Evolutionary conservation across 768 basidiomycete species (phyloP).

Genomic region (Lentinula detonsa): DNA sequence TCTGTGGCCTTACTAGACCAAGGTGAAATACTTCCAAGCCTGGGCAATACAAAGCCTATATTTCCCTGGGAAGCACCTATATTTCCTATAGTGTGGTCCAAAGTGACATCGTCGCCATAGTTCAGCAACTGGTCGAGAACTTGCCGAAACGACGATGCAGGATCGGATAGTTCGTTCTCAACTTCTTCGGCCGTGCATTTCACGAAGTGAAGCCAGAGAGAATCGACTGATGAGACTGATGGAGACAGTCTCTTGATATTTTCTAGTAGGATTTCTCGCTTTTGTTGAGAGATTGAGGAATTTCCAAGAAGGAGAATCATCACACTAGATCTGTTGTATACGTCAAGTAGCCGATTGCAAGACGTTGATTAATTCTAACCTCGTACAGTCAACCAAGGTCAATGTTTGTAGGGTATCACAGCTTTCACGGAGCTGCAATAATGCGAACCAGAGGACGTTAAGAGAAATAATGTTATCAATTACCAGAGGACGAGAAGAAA

Average conservation of each 20-base stretch:
- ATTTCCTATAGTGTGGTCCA: constrained; percentile 34
- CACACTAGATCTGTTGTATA: not conserved
- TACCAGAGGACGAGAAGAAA: not conserved
- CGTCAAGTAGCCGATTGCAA: not conserved
- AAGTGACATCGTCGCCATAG: constrained; percentile 75
- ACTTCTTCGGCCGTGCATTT: constrained; percentile 44
- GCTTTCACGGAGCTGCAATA: not conserved
- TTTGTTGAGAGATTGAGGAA: constrained; percentile 68
- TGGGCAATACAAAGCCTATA: constrained; percentile 70
- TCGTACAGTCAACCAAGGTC: not conserved
- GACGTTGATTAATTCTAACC: not conserved
- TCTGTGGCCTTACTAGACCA: constrained; percentile 99
- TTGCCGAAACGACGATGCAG: constrained; percentile 36
- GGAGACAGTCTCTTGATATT: constrained; percentile 48
- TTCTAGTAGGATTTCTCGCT: constrained; percentile 60
- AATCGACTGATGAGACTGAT: constrained; percentile 64
- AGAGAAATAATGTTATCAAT: not conserved
- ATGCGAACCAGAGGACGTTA: not conserved
- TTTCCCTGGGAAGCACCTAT: constrained; percentile 29
- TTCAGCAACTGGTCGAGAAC: constrained; percentile 67
- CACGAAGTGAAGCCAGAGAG: constrained; percentile 83
- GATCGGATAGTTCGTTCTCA: constrained; percentile 40
- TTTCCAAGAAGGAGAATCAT: constrained; percentile 82
- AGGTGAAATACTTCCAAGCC: constrained; percentile 90
- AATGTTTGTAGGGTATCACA: not conserved